Evolutionary conservation across 1,284 basidiomycete genomes (phyloP).

Genomic region (Naganishia sp.): DNA sequence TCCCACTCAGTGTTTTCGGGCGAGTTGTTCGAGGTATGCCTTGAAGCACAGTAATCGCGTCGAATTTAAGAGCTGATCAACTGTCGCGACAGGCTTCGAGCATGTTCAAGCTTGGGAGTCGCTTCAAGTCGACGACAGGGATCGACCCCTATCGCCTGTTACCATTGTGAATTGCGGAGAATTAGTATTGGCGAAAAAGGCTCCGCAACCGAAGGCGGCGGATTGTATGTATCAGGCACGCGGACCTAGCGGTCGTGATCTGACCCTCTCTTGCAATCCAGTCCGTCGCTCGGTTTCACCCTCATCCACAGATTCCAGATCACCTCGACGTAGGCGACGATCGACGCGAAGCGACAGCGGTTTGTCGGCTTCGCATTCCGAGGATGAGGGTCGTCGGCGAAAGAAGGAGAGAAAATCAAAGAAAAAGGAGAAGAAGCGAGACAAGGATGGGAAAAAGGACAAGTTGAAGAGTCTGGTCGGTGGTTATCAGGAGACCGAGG

Average conservation of each 20-base stretch:
- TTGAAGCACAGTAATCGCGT: not conserved
- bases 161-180: constrained; percentile 80
- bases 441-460: constrained; percentile 33
- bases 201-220: not conserved
- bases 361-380: constrained; percentile 23
- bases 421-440: constrained; percentile 26
- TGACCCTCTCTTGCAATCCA: constrained; percentile 5
- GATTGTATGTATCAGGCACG: not conserved
- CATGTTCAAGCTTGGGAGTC: constrained; percentile 56
- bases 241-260: constrained; percentile 5
- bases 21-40: constrained; percentile 53
- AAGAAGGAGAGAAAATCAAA: constrained; percentile 29
- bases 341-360: constrained; percentile 17
- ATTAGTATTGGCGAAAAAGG: constrained; percentile 66
- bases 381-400: constrained; percentile 30
- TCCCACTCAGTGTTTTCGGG: constrained; percentile 52
- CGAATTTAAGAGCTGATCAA: not conserved
- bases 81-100: constrained; percentile 46
- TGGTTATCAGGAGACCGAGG: constrained; percentile 45
- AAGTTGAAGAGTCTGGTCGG: constrained; percentile 29
- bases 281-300: constrained; percentile 35
- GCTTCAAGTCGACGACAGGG: constrained; percentile 52
- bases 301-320: constrained; percentile 7
- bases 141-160: constrained; percentile 68
- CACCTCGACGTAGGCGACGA: constrained; percentile 15